These are phyloP conservation scores for Echinosophora koreensis DNA, from an alignment of 306 rosid species.

Conservation along the genomic window DNA sequence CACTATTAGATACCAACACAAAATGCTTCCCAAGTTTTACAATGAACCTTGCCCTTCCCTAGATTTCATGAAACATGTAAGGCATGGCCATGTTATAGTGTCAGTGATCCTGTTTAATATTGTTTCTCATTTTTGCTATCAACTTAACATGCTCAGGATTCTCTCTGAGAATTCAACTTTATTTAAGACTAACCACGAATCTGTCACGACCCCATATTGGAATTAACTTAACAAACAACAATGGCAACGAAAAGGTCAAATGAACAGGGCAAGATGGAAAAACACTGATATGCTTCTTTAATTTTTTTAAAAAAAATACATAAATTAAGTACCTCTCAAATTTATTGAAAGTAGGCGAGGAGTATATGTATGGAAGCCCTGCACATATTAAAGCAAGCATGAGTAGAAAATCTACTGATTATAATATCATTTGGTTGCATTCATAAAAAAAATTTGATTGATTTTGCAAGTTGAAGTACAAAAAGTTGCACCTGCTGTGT, in stretches of 20 bases:
- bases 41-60: constrained; percentile 12
- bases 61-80: constrained; percentile 6
- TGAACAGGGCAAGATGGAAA: constrained; percentile 19
- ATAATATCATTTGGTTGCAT: constrained; percentile 5
- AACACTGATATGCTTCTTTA: constrained; percentile 14
- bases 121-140: constrained; percentile 23
- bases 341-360: constrained; percentile 88
- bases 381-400: constrained; percentile 48
- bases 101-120: constrained; percentile 10
- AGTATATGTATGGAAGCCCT: constrained; percentile 80
- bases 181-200: constrained; percentile 15
- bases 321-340: constrained; percentile 71
- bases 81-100: constrained; percentile 2
- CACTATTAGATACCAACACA: not conserved
- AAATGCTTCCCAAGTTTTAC: not conserved
- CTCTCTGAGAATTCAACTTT: constrained; percentile 20
- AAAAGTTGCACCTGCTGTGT: constrained; percentile 70
- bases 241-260: constrained; percentile 35
- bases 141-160: constrained; percentile 9
- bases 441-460: not conserved
- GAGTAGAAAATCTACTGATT: constrained; percentile 5
- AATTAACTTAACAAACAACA: constrained; percentile 20
- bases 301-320: not conserved
- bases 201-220: not conserved
- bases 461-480: constrained; percentile 12